Conservation (phyloP, 108 stramenopile genomes). For the Cyclotella kingstonii region DNA sequence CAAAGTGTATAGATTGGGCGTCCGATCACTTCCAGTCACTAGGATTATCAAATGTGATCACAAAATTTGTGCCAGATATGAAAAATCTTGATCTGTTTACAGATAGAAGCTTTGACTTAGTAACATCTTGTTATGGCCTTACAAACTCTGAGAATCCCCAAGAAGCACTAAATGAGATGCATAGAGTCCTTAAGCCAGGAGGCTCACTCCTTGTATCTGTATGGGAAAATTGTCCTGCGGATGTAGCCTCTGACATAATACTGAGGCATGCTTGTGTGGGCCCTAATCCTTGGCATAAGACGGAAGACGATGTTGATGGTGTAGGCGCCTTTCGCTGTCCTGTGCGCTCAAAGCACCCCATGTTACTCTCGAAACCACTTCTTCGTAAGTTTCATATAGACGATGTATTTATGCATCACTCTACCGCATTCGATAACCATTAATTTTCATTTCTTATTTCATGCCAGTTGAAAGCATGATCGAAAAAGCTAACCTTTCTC, state of each 20-base stretch:
- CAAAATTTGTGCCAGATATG: constrained; percentile 22
- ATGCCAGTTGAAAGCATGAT: constrained; percentile 20
- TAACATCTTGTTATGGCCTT: constrained; percentile 37
- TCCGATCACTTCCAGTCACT: constrained; percentile 15
- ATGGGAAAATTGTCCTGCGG: constrained; percentile 42
- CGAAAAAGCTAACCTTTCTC: constrained; percentile 24
- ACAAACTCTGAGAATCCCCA: constrained; percentile 26
- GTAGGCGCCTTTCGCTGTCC: constrained; percentile 22
- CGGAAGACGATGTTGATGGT: constrained; percentile 10
- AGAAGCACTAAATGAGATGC: constrained; percentile 34
- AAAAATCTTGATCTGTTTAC: constrained; percentile 31
- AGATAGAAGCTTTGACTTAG: constrained; percentile 41
- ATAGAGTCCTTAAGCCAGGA: constrained; percentile 46
- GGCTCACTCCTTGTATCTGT: constrained; percentile 31
- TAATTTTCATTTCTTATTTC: background rate
- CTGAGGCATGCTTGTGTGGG: constrained; percentile 29
- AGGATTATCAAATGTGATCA: constrained; percentile 22
- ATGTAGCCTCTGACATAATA: constrained; percentile 33
- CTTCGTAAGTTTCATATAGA: constrained; percentile 4
- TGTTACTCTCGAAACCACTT: constrained; percentile 25
- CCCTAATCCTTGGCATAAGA: constrained; percentile 16
- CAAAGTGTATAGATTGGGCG: constrained; percentile 29
- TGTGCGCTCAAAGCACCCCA: constrained; percentile 17
- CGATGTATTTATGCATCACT: background rate
- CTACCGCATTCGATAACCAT: background rate